phyloP scores from a whole-genome alignment of 2,329 filamentous ascomycete species.

The Stachybotrys echinatus region DNA sequence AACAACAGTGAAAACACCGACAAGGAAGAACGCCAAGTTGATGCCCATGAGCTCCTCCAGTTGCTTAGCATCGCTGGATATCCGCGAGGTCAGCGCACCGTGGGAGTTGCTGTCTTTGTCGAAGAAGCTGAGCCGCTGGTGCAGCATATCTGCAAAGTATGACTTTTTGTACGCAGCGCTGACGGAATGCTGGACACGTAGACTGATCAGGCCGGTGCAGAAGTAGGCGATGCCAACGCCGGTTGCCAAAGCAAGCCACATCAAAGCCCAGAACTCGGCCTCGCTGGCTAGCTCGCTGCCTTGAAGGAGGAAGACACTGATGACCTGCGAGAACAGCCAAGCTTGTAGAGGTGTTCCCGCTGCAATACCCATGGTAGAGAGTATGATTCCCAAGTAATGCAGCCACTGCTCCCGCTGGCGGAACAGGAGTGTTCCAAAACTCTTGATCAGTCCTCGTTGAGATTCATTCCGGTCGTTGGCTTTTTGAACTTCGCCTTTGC shows the following conservation, averaged over 20 bases:
- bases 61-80: conserved; percentile 23
- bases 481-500: neutral
- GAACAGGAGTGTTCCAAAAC: conserved; percentile 13
- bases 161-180: conserved; percentile 17
- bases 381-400: conserved; percentile 12
- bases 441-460: neutral
- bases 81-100: conserved; percentile 17
- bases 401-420: conserved; percentile 16
- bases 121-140: conserved; percentile 21
- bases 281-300: conserved; percentile 19
- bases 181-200: conserved; percentile 8
- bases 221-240: conserved; percentile 22
- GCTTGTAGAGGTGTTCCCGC: conserved; percentile 20
- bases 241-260: conserved; percentile 23
- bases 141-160: conserved; percentile 22
- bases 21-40: conserved; percentile 21
- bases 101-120: conserved; percentile 22
- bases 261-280: conserved; percentile 21
- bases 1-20: conserved; percentile 20
- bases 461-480: neutral
- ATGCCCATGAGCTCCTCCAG: conserved; percentile 25
- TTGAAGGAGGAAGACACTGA: conserved; percentile 16
- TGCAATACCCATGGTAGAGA: conserved; percentile 18
- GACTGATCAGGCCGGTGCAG: conserved; percentile 13
- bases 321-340: conserved; percentile 21